phyloP scores from a whole-genome alignment of 306 rosid species.

The Gillenia trifoliata region DNA sequence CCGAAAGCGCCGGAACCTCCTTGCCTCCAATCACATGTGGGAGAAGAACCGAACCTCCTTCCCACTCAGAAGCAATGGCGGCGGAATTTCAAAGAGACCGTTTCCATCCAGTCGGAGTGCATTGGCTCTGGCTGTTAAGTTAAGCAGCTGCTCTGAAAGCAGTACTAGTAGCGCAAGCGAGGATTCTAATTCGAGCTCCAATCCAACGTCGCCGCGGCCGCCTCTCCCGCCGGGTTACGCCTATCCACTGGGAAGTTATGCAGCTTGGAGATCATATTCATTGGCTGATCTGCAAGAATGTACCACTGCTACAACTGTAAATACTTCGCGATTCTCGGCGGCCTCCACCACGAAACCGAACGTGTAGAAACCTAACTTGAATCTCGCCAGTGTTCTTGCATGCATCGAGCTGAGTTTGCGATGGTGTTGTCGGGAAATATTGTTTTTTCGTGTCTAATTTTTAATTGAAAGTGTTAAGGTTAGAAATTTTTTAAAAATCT shows the following conservation, averaged over 20 bases:
- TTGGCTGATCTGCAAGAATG: conserved; percentile 62
- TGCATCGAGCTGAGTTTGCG: neutral
- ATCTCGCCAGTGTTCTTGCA: neutral
- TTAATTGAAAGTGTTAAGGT: neutral
- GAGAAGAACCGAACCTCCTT: conserved; percentile 54
- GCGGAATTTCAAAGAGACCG: conserved; percentile 72
- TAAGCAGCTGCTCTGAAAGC: conserved; percentile 65
- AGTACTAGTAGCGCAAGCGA: conserved; percentile 51
- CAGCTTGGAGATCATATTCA: conserved; percentile 53
- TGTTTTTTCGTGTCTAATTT: neutral
- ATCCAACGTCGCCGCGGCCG: conserved; percentile 25
- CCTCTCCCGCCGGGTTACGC: conserved; percentile 42
- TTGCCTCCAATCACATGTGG: conserved; percentile 53
- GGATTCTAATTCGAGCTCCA: conserved; percentile 44
- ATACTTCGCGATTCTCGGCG: conserved; percentile 23
- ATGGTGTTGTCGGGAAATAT: neutral
- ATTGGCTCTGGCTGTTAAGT: conserved; percentile 69
- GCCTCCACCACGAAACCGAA: conserved; percentile 1
- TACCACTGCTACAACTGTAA: conserved; percentile 27
- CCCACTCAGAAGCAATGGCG: conserved; percentile 44
- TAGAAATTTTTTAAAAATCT: neutral
- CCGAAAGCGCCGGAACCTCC: conserved; percentile 59
- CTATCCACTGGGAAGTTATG: conserved; percentile 7
- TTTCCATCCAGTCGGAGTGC: conserved; percentile 65
- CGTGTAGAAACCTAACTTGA: conserved; percentile 9